Base-by-base conservation (phyloP, 2,329 filamentous ascomycete genomes). In the Malbranchea zuffiana region DNA sequence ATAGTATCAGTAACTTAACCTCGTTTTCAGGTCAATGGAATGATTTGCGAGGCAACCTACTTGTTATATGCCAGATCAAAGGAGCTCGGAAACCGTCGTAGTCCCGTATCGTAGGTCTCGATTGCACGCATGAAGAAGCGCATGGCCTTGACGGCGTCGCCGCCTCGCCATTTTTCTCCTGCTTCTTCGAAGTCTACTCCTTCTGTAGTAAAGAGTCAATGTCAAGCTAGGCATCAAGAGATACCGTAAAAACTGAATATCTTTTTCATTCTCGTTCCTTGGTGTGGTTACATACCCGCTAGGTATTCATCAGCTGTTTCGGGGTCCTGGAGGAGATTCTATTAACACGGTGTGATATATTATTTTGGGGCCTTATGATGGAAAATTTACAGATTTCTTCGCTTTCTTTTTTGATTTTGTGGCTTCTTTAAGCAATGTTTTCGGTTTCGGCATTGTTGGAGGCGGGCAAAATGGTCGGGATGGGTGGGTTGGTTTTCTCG, bases 1-100 rank as follows among this genome's bases (percentile, higher is more conserved):
- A n/a, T 36, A 25, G n/a, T n/a, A n/a, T n/a, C n/a, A n/a, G n/a
- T n/a, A n/a, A n/a, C n/a, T n/a, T n/a, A n/a, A n/a, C n/a, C n/a
- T n/a, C n/a, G n/a, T n/a, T n/a, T n/a, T n/a, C n/a, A n/a, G n/a
- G n/a, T n/a, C n/a, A n/a, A n/a, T n/a, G n/a, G n/a, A n/a, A n/a
- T n/a, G n/a, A n/a, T 17, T 32, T 2, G 8, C 5, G 12, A 3
- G 28, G 11, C 30, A 31, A 59, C 69, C 48, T 56, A 78, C 73
- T 81, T 82, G 56, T 84, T 84, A 55, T 84, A 84, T 7, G 79
- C 78, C 23, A 84, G 65, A 57, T 84, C 80, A 56, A 83, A 78
- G 13, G 69, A 75, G 6, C 54, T 51, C 2, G 78, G 75, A 51
- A 74, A 76, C 42, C 65, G 72, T 32, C 62, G 60, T 20, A 84